Evolutionary conservation across 306 rosid species (phyloP).

Genomic region (Fragaria iinumae): DNA sequence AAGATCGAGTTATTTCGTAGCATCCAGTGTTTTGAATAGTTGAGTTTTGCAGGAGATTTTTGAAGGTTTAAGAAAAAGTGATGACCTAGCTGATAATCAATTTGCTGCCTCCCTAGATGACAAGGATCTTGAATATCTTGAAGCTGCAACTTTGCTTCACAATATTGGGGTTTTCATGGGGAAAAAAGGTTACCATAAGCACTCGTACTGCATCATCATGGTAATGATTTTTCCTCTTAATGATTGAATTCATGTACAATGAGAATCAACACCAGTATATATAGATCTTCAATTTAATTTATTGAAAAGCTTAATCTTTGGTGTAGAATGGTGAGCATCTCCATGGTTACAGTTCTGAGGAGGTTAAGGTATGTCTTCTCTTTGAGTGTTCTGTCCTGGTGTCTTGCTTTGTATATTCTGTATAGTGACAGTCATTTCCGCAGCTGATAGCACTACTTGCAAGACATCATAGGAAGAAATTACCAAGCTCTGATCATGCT

Average conservation of each 20-base stretch:
- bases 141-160: slow-evolving; percentile 41
- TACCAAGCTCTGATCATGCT: slow-evolving; percentile 31
- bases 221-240: slow-evolving; percentile 16
- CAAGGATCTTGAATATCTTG: slow-evolving; percentile 40
- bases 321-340: slow-evolving; percentile 30
- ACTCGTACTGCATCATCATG: slow-evolving; percentile 29
- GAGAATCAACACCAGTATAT: neutral
- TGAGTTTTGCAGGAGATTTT: slow-evolving; percentile 35
- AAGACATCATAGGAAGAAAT: slow-evolving; percentile 37
- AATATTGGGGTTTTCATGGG: slow-evolving; percentile 33
- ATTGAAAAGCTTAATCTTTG: neutral
- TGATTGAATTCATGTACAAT: neutral
- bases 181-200: slow-evolving; percentile 42
- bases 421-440: slow-evolving; percentile 11
- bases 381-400: slow-evolving; percentile 10
- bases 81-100: slow-evolving; percentile 6
- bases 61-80: slow-evolving; percentile 31
- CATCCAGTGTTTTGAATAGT: slow-evolving; percentile 1
- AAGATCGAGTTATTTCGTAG: neutral
- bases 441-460: slow-evolving; percentile 42
- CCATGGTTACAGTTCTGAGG: slow-evolving; percentile 32
- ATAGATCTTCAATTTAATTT: neutral
- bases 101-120: slow-evolving; percentile 25
- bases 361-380: slow-evolving; percentile 34
- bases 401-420: neutral